These are phyloP conservation scores for Tephrocybe sp. DNA, from an alignment of 768 basidiomycete genomes.

Conservation along the genomic window DNA sequence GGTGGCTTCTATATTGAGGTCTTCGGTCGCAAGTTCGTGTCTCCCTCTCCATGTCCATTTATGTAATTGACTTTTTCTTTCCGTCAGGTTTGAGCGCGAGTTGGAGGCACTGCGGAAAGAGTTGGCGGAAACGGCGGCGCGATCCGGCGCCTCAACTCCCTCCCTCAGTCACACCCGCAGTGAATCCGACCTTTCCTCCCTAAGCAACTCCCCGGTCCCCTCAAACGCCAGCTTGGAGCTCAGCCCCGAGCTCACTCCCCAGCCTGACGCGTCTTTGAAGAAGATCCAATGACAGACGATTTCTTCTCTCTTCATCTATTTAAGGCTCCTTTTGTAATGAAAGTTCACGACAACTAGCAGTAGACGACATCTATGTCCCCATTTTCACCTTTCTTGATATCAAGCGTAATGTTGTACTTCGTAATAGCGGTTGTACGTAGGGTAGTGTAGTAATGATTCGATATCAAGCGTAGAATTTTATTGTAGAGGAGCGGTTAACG, in stretches of 20 bases:
- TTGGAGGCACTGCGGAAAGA: slow-evolving; percentile 89
- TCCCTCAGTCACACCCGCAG: slow-evolving; percentile 11
- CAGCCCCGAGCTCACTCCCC: slow-evolving; percentile 10
- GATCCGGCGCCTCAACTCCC: slow-evolving; percentile 56
- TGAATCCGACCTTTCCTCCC: slow-evolving; percentile 15
- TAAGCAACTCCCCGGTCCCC: slow-evolving; percentile 9
- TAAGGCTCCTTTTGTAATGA: not conserved
- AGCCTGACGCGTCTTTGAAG: slow-evolving; percentile 6
- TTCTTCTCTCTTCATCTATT: not conserved
- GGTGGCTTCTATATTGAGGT: slow-evolving; percentile 96
- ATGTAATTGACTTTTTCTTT: slow-evolving; percentile 12
- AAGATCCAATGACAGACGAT: slow-evolving; percentile 9
- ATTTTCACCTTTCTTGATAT: not conserved
- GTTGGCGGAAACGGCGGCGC: slow-evolving; percentile 65
- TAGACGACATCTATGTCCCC: not conserved
- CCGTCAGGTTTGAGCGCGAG: slow-evolving; percentile 82
- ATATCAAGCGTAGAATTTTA: too few relatives aligned
- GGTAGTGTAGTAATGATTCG: not conserved
- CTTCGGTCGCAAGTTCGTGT: slow-evolving; percentile 88
- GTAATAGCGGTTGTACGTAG: not conserved
- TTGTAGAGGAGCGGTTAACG: too few relatives aligned
- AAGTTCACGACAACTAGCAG: slow-evolving; percentile 5
- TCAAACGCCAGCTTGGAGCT: slow-evolving; percentile 9
- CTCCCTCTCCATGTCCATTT: not conserved
- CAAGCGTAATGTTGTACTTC: slow-evolving; percentile 13